Conservation (phyloP, 176 grass and related monocot genomes). For the Tillandsia leiboldiana region DNA sequence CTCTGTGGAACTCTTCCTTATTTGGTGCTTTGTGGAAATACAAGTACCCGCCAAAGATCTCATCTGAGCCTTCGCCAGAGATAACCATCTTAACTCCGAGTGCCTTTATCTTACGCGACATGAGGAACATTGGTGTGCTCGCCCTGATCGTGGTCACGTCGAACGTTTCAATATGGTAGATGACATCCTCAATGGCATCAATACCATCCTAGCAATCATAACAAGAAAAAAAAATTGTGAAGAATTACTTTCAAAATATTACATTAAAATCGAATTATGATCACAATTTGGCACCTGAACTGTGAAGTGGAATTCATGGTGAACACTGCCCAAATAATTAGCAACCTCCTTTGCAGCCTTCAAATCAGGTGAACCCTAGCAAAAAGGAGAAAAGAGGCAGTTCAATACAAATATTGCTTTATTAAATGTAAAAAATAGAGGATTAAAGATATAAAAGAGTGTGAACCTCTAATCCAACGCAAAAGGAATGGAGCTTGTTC, state of each 20-base stretch:
- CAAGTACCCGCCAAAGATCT: constrained; percentile 89
- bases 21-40: constrained; percentile 99
- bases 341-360: constrained; percentile 82
- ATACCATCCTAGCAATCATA: constrained; percentile 66
- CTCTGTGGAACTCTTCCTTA: constrained; percentile 89
- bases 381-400: constrained; percentile 4
- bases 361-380: constrained; percentile 76
- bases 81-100: constrained; percentile 98
- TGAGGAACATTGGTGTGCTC: constrained; percentile 97
- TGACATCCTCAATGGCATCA: constrained; percentile 93
- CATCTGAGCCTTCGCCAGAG: constrained; percentile 88
- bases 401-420: not conserved
- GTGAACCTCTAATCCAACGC: constrained; percentile 79
- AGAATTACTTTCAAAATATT: not conserved
- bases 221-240: not conserved
- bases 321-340: constrained; percentile 66
- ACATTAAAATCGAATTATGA: not conserved
- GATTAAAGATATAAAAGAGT: not conserved
- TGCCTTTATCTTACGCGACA: constrained; percentile 94
- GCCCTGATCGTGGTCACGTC: constrained; percentile 94
- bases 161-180: constrained; percentile 86
- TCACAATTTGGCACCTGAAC: constrained; percentile 52
- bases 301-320: constrained; percentile 93
- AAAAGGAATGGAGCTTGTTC: constrained; percentile 83
- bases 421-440: not conserved